phyloP scores from a whole-genome alignment of 2,329 filamentous ascomycete genomes.

The Xylaria sp. region DNA sequence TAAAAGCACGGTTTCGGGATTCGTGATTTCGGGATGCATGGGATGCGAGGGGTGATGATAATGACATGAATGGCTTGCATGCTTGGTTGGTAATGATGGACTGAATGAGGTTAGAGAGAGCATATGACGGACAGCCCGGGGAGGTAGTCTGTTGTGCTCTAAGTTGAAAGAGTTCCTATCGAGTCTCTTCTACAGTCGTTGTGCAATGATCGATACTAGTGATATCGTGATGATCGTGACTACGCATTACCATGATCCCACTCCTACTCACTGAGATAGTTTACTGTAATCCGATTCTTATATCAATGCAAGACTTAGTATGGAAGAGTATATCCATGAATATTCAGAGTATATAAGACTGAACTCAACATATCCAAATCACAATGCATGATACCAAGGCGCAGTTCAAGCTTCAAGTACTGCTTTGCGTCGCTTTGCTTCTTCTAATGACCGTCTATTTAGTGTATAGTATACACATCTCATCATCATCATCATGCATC shows the following conservation, averaged over 20 bases:
- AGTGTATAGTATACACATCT: conserved; percentile 35
- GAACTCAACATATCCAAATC: not conserved
- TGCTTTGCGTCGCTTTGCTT: conserved; percentile 7
- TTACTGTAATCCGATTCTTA: not conserved
- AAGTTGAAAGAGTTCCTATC: no score
- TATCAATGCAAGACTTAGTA: not conserved
- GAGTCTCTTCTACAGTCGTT: no score
- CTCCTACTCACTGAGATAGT: not conserved
- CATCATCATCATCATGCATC: conserved; percentile 39
- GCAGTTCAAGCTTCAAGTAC: not conserved
- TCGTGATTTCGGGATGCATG: no score
- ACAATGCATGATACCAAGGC: not conserved
- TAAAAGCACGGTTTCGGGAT: no score
- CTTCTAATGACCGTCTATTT: conserved; percentile 24
- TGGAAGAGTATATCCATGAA: not conserved
- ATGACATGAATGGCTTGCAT: not conserved
- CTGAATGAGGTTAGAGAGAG: not conserved
- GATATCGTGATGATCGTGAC: not conserved
- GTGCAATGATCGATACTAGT: not conserved
- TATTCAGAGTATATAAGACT: not conserved
- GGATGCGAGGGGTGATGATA: no score
- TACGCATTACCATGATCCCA: not conserved
- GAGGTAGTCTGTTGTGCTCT: no score
- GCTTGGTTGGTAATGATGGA: not conserved
- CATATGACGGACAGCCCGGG: no score